Evolutionary conservation across 2,329 filamentous ascomycete species (phyloP), one percentile per base, ranked within the genome.

Genomic region (Colletotrichum eremochloae): DNA sequence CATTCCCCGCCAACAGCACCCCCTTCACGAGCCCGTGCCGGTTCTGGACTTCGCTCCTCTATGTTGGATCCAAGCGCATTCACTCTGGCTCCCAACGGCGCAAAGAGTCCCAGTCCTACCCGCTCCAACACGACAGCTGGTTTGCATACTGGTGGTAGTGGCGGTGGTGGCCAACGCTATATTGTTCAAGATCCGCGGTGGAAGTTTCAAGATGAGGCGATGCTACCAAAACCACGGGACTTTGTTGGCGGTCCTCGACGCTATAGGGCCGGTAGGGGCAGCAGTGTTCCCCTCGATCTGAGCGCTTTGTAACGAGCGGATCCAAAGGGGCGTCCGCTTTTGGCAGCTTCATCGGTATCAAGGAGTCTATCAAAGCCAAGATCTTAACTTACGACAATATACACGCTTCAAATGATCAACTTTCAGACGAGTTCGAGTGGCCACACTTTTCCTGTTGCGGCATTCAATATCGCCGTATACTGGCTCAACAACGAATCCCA

Each of bases 211-310:
- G 89, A 92, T 58, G 96, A 98, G 77, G 89, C 87, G 46, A 87
- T 93, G 76, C 87, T 98, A 58, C 96, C 96, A 0, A 96, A 95
- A 77, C 96, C 96, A 31, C 88, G 96, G 77, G 91, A 93, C 1
- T 98, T 97, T 79, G 83, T 86, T 1, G 93, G 92, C n/a, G 90
- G 89, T 4, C 84, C 88, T 29, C 95, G 93, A 80, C 91, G 90
- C 80, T 99, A 98, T 82, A 88, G 96, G 74, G 96, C 96, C 46
- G 96, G 96, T 11, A 89, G 96, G 79, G 96, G 95, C 42, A 98
- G 95, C 83, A 98, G 94, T 85, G 95, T 98, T 76, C 96, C 96
- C 40, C 85, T 98, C 77, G 94, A 98, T 84, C 82, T 99, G 79
- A 90, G 86, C 75, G 85, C 87, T 18, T 86, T 92, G 31, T 81